Conservation (phyloP, 2,329 filamentous ascomycete genomes). For the Aspergillus thermomutatus region DNA sequence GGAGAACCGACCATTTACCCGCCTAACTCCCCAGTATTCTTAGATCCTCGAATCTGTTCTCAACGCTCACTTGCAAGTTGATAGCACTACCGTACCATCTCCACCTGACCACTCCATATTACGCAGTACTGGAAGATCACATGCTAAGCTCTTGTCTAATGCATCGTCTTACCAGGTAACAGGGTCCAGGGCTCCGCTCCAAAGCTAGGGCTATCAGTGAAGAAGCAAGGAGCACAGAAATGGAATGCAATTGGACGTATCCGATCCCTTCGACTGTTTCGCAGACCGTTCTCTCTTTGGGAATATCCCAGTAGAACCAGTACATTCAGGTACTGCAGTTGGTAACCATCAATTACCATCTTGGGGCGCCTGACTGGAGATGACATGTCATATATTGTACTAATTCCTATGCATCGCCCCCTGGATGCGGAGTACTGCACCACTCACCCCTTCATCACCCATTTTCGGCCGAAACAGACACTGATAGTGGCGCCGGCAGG, state of each 20-base stretch:
- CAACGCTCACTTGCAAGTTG: no score
- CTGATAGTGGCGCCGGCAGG: background rate
- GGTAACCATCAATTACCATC: no score
- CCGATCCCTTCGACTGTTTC: background rate
- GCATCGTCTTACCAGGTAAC: background rate
- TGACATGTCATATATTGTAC: background rate
- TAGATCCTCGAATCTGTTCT: no score
- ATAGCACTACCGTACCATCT: background rate
- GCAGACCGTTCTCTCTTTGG: background rate
- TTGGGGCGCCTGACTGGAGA: no score
- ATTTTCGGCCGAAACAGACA: background rate
- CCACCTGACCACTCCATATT: background rate
- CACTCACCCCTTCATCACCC: background rate
- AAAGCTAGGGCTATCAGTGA: background rate
- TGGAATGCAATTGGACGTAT: background rate
- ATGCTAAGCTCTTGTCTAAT: slow-evolving; percentile 4
- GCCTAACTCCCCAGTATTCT: no score
- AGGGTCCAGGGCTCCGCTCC: background rate
- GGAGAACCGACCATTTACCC: no score
- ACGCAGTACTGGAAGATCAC: background rate
- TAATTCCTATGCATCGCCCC: background rate
- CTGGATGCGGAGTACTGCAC: background rate
- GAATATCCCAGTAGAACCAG: background rate
- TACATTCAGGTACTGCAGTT: no score
- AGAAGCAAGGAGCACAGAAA: background rate